Evolutionary conservation across 768 basidiomycete genomes (phyloP).

Genomic region (Rhizopogon vesiculosus): DNA sequence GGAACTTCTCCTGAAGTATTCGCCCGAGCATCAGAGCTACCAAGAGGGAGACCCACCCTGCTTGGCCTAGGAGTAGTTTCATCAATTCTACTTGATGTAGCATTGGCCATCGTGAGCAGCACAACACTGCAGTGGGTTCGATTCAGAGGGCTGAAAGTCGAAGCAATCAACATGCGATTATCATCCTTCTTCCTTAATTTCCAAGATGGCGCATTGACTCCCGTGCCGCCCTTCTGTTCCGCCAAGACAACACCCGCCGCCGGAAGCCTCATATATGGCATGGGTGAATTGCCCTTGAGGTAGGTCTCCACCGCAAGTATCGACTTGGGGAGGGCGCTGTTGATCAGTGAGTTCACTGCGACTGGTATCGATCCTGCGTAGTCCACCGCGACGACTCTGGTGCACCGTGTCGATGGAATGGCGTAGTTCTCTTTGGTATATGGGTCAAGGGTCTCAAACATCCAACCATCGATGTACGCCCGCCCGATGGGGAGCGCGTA

Average conservation of each 20-base stretch:
- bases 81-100: constrained; percentile 19
- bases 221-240: constrained; percentile 34
- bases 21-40: constrained; percentile 13
- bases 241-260: constrained; percentile 54
- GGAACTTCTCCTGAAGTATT: constrained; percentile 9
- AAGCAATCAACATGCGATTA: constrained; percentile 49
- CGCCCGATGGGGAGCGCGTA: constrained; percentile 71
- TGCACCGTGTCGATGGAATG: constrained; percentile 90
- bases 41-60: constrained; percentile 24
- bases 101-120: constrained; percentile 32
- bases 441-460: constrained; percentile 93
- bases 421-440: constrained; percentile 92
- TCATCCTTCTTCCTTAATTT: constrained; percentile 57
- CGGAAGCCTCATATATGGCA: constrained; percentile 70
- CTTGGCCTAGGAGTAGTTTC: constrained; percentile 39
- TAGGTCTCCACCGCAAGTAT: constrained; percentile 73
- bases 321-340: constrained; percentile 66
- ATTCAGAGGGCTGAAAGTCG: constrained; percentile 46
- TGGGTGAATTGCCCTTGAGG: constrained; percentile 58
- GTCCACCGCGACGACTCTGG: constrained; percentile 79
- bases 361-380: constrained; percentile 82
- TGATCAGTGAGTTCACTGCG: constrained; percentile 82
- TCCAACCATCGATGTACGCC: constrained; percentile 89
- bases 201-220: constrained; percentile 41
- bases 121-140: constrained; percentile 49